A percentile compares a stretch with the other conserved stretches of the same genome.
phyloP scores from a whole-genome alignment of 202 grass and related monocot species.

The Panicum virgatum region DNA sequence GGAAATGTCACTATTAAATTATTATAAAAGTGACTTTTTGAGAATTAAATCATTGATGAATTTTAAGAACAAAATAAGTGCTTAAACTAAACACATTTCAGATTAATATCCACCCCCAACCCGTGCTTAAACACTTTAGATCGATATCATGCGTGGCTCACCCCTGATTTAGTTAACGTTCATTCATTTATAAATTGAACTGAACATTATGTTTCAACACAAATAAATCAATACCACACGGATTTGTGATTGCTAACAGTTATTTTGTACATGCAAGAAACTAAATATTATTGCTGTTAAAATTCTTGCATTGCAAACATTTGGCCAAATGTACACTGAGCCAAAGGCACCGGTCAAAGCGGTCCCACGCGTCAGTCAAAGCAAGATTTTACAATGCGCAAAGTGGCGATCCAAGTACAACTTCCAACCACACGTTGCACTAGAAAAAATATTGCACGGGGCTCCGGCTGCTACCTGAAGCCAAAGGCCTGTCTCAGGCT shows the following conservation, averaged over 20 bases:
- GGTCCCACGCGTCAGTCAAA: conserved; percentile 12
- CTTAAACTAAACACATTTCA: background rate
- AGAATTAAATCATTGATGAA: too few species aligned
- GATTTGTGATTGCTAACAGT: background rate
- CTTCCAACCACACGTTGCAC: conserved; percentile 1
- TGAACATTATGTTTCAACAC: background rate
- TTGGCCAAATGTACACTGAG: too few species aligned
- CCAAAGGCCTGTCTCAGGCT: conserved; percentile 3
- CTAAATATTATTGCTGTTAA: background rate
- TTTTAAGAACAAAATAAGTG: too few species aligned
- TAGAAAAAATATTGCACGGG: background rate
- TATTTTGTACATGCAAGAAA: background rate
- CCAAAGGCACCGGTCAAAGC: too few species aligned
- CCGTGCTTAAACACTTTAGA: too few species aligned
- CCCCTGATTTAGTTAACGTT: too few species aligned
- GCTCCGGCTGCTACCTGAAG: background rate
- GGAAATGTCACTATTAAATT: background rate
- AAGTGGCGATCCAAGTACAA: background rate
- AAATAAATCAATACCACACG: background rate
- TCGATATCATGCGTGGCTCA: too few species aligned
- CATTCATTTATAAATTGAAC: too few species aligned
- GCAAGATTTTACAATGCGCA: background rate
- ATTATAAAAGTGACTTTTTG: too few species aligned
- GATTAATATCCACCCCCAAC: too few species aligned
- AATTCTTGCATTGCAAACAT: too few species aligned